Evolutionary conservation across 805 yeast genomes (phyloP).

Genomic region (Candida anglica): DNA sequence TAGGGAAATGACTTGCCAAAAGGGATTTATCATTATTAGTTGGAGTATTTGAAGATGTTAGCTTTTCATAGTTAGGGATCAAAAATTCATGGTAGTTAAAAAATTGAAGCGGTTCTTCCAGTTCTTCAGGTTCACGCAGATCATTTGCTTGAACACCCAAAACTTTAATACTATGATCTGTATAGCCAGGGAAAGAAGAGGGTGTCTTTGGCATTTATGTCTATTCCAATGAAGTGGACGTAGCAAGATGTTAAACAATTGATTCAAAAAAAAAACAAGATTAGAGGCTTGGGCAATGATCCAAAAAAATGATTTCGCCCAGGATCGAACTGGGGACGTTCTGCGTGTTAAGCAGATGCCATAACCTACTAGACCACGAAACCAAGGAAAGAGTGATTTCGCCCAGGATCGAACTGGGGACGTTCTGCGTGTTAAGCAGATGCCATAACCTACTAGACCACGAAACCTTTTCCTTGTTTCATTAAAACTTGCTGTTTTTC

Average conservation of each 20-base stretch:
- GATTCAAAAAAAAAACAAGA: no score
- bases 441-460: constrained; percentile 71
- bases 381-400: constrained; percentile 55
- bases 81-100: constrained; percentile 68
- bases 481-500: no score
- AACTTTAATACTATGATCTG: no score
- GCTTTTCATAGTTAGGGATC: constrained; percentile 5
- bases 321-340: constrained; percentile 99
- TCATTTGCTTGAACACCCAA: no score
- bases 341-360: constrained; percentile 99
- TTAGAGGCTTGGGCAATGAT: no score
- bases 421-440: constrained; percentile 99
- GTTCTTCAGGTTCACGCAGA: no score
- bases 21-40: constrained; percentile 20
- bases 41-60: constrained; percentile 6
- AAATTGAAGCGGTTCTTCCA: constrained; percentile 26
- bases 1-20: constrained; percentile 66
- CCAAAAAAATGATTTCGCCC: constrained; percentile 87
- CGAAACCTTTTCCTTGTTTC: constrained; percentile 3
- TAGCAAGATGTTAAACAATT: no score
- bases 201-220: no score
- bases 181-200: no score
- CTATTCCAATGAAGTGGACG: no score
- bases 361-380: constrained; percentile 48
- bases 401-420: constrained; percentile 99